Conservation (phyloP, 495 filamentous ascomycete genomes). For the Lindgomyces ingoldianus region DNA sequence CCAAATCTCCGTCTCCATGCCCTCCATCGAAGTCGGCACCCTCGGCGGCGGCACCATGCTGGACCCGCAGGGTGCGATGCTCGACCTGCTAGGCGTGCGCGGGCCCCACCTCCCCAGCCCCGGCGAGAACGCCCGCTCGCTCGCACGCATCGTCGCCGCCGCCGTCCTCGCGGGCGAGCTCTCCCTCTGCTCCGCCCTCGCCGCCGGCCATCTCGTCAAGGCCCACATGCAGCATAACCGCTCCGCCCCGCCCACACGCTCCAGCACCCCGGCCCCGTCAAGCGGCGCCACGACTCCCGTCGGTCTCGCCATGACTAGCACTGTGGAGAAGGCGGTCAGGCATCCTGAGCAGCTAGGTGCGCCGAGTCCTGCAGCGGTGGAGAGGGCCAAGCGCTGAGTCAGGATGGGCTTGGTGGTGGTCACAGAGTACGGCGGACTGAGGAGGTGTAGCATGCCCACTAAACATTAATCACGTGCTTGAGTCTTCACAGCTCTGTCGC, state of each 20-base stretch:
- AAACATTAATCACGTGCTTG: neutral
- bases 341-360: no score
- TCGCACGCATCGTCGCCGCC: constrained; percentile 86
- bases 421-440: no score
- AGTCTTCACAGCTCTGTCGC: neutral
- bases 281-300: no score
- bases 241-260: no score
- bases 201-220: constrained; percentile 87
- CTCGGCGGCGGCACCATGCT: constrained; percentile 95
- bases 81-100: constrained; percentile 90
- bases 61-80: constrained; percentile 92
- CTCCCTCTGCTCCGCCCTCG: constrained; percentile 82
- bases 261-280: no score
- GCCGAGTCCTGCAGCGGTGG: no score
- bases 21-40: constrained; percentile 94
- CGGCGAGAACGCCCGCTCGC: constrained; percentile 85
- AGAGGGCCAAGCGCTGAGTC: no score
- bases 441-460: no score
- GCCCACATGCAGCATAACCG: constrained; percentile 98
- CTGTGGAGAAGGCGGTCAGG: no score
- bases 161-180: constrained; percentile 88
- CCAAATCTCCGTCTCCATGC: constrained; percentile 96
- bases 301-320: no score
- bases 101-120: constrained; percentile 87
- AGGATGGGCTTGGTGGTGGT: no score